Evolutionary conservation across 768 basidiomycete genomes (phyloP), one percentile per base, ranked within the genome.

Genomic region (Cyathus striatus): DNA sequence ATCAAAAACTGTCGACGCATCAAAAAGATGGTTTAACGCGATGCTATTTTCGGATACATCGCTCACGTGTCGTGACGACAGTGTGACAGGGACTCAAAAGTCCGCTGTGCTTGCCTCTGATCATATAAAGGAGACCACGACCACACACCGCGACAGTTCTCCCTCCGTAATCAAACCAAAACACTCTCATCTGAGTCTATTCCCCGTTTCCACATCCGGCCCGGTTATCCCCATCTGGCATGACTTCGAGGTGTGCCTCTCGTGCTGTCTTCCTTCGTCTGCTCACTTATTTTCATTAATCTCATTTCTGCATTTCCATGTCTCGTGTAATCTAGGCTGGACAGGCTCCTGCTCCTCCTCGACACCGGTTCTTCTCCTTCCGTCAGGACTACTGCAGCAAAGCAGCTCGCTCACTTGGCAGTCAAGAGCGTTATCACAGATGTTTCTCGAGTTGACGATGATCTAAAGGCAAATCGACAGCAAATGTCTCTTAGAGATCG

Each of bases 361-460:
- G 94, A 97, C 62, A 93, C 92, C 26, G 96, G 96, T 35, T 94
- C 95, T 10, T 92, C 92, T 3, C 65, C 77, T 32, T 86, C 87
- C 39, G 86, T 99, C 51, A 80, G 94, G 58, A 82, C 82, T 49
- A 96, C 96, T n/a, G 95, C 96, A 0, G 94, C 94, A 4, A 93
- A 91, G 56, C 96, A 99, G 61, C 74, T 99, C 35, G 93, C 93
- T 0, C 90, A 94, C 49, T 73, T 99, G 41, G 92, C 92, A 0
- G 84, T 80, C 16, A 86, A 91, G 63, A 83, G 83, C 51, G 86
- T 96, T 45, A 81, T 83, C 44, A 82, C 76, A 57, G 88, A 91
- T 71, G 84, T 89, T 41, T 71, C 80, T n/a, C 66, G 83, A 51
- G 63, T 68, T 40, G 85, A 89, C 55, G 86, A 90, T 47, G 82